phyloP scores from a whole-genome alignment of 169 alveolate species.

The Plasmodium inui region DNA sequence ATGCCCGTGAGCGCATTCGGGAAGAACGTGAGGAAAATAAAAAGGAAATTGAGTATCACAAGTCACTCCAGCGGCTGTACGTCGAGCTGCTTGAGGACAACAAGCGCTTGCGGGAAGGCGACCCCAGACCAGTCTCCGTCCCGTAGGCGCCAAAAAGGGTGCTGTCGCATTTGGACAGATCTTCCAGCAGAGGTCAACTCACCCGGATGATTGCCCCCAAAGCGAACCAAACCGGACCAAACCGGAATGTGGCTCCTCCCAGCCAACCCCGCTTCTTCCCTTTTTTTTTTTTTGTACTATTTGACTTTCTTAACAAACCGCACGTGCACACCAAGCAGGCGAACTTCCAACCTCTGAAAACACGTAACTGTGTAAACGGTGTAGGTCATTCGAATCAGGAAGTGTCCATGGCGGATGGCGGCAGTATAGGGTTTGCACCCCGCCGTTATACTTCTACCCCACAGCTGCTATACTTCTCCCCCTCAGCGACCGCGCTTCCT shows the following conservation, averaged over 20 bases:
- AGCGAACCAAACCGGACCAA: background rate
- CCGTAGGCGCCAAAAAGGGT: background rate
- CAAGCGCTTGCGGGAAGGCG: background rate
- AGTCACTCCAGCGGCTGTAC: slow-evolving; percentile 75
- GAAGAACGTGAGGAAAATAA: slow-evolving; percentile 55
- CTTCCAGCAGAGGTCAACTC: background rate
- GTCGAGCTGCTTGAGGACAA: slow-evolving; percentile 25
- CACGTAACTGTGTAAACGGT: background rate
- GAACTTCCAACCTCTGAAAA: background rate
- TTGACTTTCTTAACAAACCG: background rate
- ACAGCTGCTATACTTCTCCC: background rate
- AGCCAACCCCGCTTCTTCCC: background rate
- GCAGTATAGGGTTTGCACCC: background rate
- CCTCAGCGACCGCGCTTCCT: background rate
- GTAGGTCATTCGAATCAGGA: background rate
- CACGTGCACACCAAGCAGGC: background rate
- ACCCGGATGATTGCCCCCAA: too few species aligned
- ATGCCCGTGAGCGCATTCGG: slow-evolving; percentile 48
- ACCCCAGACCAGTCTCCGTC: background rate
- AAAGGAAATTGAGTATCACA: slow-evolving; percentile 73
- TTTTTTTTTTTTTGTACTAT: background rate
- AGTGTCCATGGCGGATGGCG: background rate
- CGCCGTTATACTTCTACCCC: background rate
- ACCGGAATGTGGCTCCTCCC: background rate
- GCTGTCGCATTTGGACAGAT: background rate